Evolutionary conservation across 2,329 filamentous ascomycete genomes (phyloP).

Genomic region (Tympanopsis confertula): DNA sequence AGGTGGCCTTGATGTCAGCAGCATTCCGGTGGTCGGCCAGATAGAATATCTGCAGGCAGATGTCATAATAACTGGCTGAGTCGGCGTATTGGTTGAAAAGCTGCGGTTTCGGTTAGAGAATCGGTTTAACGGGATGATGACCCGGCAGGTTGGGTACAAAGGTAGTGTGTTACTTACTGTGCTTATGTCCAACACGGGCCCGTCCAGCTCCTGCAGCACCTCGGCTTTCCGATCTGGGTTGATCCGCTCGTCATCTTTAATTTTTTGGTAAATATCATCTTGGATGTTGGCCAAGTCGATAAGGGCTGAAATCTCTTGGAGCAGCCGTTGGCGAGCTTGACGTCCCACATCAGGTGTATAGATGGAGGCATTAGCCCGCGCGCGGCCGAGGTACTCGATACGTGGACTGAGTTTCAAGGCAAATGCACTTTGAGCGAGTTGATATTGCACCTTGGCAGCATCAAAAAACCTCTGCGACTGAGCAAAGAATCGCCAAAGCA

Average conservation of each 20-base stretch:
- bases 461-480: constrained; percentile 75
- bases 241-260: constrained; percentile 64
- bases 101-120: constrained; percentile 24
- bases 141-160: not conserved
- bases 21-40: constrained; percentile 82
- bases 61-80: constrained; percentile 82
- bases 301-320: constrained; percentile 73
- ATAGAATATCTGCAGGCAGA: constrained; percentile 86
- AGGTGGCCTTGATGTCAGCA: constrained; percentile 72
- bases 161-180: constrained; percentile 42
- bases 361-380: constrained; percentile 85
- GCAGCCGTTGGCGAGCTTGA: constrained; percentile 71
- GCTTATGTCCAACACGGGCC: constrained; percentile 65
- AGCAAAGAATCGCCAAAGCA: constrained; percentile 86
- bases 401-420: constrained; percentile 68
- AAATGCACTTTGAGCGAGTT: constrained; percentile 76
- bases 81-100: constrained; percentile 92
- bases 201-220: constrained; percentile 60
- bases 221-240: constrained; percentile 47
- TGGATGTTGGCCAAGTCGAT: constrained; percentile 92
- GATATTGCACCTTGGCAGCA: constrained; percentile 74
- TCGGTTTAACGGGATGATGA: constrained; percentile 4
- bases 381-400: constrained; percentile 79
- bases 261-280: constrained; percentile 72
- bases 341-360: constrained; percentile 65